Conservation (phyloP, 331 rosid genomes). For the Malus hybrid region DNA sequence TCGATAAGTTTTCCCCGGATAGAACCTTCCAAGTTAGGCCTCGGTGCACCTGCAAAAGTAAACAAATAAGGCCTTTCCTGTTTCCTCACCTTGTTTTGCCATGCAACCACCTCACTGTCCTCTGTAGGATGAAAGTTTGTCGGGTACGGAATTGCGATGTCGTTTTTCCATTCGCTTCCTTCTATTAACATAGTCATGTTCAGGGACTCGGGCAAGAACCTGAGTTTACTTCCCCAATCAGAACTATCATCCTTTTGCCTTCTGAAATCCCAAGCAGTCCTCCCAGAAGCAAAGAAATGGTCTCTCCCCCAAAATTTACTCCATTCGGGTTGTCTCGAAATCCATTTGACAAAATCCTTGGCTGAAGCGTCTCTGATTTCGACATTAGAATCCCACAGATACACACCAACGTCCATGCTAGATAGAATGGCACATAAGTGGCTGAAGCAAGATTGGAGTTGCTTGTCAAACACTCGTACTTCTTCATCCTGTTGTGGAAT, state of each 20-base stretch:
- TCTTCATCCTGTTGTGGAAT: constrained; percentile 68
- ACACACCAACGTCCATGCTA: constrained; percentile 64
- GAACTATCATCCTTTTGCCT: constrained; percentile 37
- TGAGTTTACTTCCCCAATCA: constrained; percentile 64
- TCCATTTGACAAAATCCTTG: constrained; percentile 36
- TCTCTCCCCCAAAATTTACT: constrained; percentile 70
- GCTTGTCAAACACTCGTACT: constrained; percentile 54
- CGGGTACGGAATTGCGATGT: constrained; percentile 67
- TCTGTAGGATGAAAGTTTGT: constrained; percentile 57
- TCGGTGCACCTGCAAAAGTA: constrained; percentile 59
- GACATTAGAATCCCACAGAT: constrained; percentile 52
- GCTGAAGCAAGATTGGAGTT: constrained; percentile 60
- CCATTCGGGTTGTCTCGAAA: constrained; percentile 45
- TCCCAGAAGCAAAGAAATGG: constrained; percentile 63
- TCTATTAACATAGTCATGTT: constrained; percentile 73
- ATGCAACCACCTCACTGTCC: constrained; percentile 21
- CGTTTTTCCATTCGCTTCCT: constrained; percentile 56
- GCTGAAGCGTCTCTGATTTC: constrained; percentile 56
- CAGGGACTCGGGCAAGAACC: constrained; percentile 52
- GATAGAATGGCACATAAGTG: constrained; percentile 64
- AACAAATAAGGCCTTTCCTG: constrained; percentile 36
- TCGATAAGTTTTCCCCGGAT: constrained; percentile 43
- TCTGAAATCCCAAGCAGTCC: constrained; percentile 91
- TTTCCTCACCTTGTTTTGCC: constrained; percentile 39
- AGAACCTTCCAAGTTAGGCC: constrained; percentile 43